Evolutionary conservation across 106 monocot genomes (phyloP).

Genomic region (Vanilla planifolia): DNA sequence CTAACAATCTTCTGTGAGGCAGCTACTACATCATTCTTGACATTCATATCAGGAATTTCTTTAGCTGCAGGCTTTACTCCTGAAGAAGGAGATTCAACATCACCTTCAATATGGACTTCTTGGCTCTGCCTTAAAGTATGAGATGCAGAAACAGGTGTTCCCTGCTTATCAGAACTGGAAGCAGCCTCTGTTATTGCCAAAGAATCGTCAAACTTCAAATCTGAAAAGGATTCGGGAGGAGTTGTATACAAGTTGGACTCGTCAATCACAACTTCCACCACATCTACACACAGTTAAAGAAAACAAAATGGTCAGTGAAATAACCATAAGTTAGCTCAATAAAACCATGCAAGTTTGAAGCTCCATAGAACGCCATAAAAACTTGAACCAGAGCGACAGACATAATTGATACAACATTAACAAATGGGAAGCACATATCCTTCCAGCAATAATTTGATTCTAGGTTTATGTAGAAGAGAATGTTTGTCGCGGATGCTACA

Average conservation of each 20-base stretch:
- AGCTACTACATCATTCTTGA: too few species aligned
- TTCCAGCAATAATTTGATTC: too few species aligned
- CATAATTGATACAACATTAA: too few species aligned
- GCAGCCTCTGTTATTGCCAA: not conserved
- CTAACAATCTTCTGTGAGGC: slow-evolving; percentile 54
- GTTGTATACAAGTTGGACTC: not conserved
- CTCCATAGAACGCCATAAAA: not conserved
- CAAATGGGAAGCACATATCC: too few species aligned
- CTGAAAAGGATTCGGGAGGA: not conserved
- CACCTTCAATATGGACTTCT: slow-evolving; percentile 7
- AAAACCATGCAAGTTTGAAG: not conserved
- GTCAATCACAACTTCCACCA: not conserved
- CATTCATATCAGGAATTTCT: too few species aligned
- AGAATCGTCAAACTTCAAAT: not conserved
- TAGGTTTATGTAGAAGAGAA: too few species aligned
- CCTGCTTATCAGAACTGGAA: not conserved
- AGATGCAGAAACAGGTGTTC: not conserved
- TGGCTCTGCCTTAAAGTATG: too few species aligned
- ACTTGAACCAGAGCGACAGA: too few species aligned
- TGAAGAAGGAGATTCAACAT: not conserved
- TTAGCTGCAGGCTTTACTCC: too few species aligned
- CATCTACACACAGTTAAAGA: slow-evolving; percentile 2
- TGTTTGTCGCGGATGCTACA: too few species aligned
- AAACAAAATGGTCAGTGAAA: too few species aligned
- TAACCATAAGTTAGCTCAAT: not conserved